Percentiles rank a stretch among this genome's conserved stretches.
These are phyloP conservation scores for Plasmopara muralis DNA, from an alignment of 352 stramenopile species.

Conservation along the genomic window DNA sequence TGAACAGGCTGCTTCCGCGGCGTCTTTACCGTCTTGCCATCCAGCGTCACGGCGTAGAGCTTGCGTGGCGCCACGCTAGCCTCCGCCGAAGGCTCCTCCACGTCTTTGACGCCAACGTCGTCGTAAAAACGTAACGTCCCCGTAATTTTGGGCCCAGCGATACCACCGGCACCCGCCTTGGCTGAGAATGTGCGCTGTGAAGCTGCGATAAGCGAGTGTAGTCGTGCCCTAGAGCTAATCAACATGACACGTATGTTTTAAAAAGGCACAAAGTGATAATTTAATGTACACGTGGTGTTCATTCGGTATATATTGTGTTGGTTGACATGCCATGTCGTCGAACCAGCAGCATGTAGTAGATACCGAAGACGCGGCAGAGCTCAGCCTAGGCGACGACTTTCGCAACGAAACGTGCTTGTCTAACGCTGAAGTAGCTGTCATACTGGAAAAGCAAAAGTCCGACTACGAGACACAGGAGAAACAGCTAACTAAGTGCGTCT, in stretches of 20 bases:
- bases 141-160: slow-evolving; percentile 73
- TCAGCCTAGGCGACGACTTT: slow-evolving; percentile 86
- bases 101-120: slow-evolving; percentile 59
- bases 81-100: slow-evolving; percentile 27
- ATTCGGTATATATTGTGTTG: too few species aligned
- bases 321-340: slow-evolving; percentile 41
- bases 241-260: slow-evolving; percentile 13
- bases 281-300: neutral
- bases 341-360: slow-evolving; percentile 86
- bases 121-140: slow-evolving; percentile 79
- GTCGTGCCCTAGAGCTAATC: slow-evolving; percentile 23
- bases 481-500: slow-evolving; percentile 68
- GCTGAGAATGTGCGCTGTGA: slow-evolving; percentile 37
- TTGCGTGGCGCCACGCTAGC: slow-evolving; percentile 12
- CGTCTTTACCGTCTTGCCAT: slow-evolving; percentile 81
- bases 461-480: slow-evolving; percentile 90
- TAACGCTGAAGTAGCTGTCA: slow-evolving; percentile 86
- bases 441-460: slow-evolving; percentile 87
- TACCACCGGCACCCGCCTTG: slow-evolving; percentile 36
- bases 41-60: slow-evolving; percentile 64
- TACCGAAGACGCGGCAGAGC: slow-evolving; percentile 86
- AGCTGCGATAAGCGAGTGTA: slow-evolving; percentile 6
- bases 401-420: slow-evolving; percentile 85
- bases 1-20: slow-evolving; percentile 51
- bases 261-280: neutral